Evolutionary conservation across 306 rosid species (phyloP).

Genomic region (Vigna angularis): DNA sequence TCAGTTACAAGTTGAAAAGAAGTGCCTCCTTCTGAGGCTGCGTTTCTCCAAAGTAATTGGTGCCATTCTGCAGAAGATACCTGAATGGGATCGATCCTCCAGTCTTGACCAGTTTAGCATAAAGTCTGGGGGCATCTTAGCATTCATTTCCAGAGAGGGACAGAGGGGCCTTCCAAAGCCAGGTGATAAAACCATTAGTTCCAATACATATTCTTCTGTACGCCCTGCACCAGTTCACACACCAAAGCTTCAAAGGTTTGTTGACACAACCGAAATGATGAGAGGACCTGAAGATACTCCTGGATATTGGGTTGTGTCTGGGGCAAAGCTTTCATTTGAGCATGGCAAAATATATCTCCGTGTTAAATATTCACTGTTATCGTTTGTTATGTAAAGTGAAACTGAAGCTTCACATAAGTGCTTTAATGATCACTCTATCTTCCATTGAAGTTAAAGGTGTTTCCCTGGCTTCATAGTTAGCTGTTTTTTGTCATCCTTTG

Average conservation of each 20-base stretch:
- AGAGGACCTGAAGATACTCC: constrained; percentile 76
- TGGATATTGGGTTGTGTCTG: constrained; percentile 83
- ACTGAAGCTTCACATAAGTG: constrained; percentile 25
- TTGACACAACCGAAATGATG: constrained; percentile 70
- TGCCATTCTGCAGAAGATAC: constrained; percentile 43
- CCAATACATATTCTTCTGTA: constrained; percentile 47
- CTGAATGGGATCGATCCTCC: constrained; percentile 48
- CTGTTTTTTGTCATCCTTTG: not conserved
- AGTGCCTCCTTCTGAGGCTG: constrained; percentile 53
- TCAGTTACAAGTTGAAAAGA: constrained; percentile 74
- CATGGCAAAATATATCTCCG: constrained; percentile 66
- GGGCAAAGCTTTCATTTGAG: constrained; percentile 67
- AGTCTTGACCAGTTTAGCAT: constrained; percentile 13
- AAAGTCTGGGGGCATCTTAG: constrained; percentile 31
- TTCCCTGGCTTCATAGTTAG: not conserved
- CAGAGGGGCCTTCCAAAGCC: constrained; percentile 47
- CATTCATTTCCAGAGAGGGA: constrained; percentile 41
- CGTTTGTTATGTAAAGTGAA: constrained; percentile 36
- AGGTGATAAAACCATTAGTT: constrained; percentile 44
- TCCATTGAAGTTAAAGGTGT: not conserved
- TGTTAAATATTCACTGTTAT: constrained; percentile 71
- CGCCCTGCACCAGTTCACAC: constrained; percentile 51
- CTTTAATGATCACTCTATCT: not conserved
- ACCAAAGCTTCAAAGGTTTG: constrained; percentile 69
- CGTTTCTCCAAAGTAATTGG: constrained; percentile 55